Base-by-base conservation (phyloP, 2,329 filamentous ascomycete genomes). In the Arachnopeziza araneosa region DNA sequence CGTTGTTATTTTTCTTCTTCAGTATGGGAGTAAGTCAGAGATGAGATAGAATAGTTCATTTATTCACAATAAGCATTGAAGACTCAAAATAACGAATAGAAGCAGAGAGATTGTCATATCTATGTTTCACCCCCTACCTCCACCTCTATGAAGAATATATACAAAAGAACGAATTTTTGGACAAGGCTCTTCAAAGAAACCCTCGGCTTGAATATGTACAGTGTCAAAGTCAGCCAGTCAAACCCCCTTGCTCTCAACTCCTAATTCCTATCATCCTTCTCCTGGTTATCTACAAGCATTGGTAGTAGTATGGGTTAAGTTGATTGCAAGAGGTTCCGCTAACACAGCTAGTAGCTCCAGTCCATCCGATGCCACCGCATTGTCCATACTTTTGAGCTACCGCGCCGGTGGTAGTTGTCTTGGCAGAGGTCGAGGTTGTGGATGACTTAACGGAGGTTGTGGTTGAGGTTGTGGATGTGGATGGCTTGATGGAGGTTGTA, bases 291-390 rank as follows among this genome's bases (percentile, higher is more conserved):
- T 61, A 58, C 60, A 61, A 64, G 65, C 69, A 71, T 60, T 71
- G 68, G 32, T 59, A 63, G 56, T 70, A 68, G 60, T 66, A 70
- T 24, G 60, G 55, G 59, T 67, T 67, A 44, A 56, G 48, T 23
- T 58, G 53, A 6, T 26, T 55, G 51, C 56, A 58, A 19, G 26
- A 53, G 24, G 14, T 52, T n/a, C 56, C 56, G 7, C 12, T 30
- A 36, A 24, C 56, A 49, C 56, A 58, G 36, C 50, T 50, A 3
- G 56, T 58, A n/a, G 56, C 50, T 19, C 56, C 56, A 19, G 48
- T 58, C 50, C 50, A 58, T 36, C 56, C 56, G 8, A 26, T 50
- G n/a, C 56, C 56, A 53, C 56, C 56, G 32, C 56, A 58, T 52
- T 58, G 56, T 10, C 24, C 56, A n/a, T 53, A 58, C 30, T 58